Evolutionary conservation across 768 basidiomycete genomes (phyloP).

Genomic region (Leccinum variicolor): DNA sequence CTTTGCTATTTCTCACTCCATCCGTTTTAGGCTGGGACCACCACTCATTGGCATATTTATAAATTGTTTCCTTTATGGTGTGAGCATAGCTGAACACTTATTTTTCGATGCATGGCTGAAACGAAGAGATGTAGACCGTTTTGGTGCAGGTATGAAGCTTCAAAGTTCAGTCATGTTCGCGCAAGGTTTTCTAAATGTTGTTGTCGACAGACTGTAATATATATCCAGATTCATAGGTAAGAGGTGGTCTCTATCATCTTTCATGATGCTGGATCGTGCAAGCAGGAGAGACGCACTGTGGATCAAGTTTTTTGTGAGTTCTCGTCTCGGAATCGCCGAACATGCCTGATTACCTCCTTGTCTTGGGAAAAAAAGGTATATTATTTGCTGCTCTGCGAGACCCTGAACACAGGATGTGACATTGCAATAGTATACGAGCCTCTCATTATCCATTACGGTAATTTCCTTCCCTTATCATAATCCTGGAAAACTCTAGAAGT

Average conservation of each 20-base stretch:
- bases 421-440: constrained; percentile 45
- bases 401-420: constrained; percentile 44
- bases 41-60: not conserved
- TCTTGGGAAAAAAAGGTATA: constrained; percentile 30
- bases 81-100: not conserved
- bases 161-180: too few species aligned
- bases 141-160: not conserved
- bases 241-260: not conserved
- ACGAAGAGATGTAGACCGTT: not conserved
- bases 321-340: not conserved
- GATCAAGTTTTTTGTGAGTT: constrained; percentile 45
- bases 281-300: constrained; percentile 39
- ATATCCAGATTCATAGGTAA: constrained; percentile 34
- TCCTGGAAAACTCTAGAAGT: constrained; percentile 5
- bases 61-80: not conserved
- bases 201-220: not conserved
- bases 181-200: not conserved
- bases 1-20: not conserved
- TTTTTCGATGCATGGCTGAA: not conserved
- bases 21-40: not conserved
- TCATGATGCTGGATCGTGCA: not conserved
- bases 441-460: constrained; percentile 46
- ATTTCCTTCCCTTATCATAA: not conserved
- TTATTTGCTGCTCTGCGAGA: constrained; percentile 46
- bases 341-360: not conserved